Percentiles rank a stretch among this genome's conserved stretches.
Evolutionary conservation across 2,329 filamentous ascomycete species (phyloP).

Genomic region (Fusarium sp.): DNA sequence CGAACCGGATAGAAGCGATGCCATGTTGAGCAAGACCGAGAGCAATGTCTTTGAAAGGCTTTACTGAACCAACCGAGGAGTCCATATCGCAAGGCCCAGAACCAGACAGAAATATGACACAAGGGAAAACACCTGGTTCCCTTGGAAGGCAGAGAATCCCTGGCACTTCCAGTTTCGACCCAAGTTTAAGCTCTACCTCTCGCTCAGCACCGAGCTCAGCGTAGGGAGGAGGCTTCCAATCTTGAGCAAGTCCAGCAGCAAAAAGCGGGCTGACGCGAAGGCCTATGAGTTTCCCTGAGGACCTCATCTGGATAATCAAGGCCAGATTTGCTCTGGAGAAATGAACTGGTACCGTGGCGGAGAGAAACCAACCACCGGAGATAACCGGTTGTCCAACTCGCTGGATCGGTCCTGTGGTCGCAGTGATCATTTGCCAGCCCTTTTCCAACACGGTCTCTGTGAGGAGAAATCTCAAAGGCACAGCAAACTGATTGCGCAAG

Average conservation of each 20-base stretch:
- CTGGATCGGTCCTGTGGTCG: not conserved
- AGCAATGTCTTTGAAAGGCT: constrained; percentile 7
- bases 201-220: not conserved
- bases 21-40: not conserved
- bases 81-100: constrained; percentile 10
- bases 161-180: not conserved
- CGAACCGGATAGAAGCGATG: constrained; percentile 4
- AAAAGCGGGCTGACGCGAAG: not conserved
- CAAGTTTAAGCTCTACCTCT: not conserved
- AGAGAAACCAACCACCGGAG: not conserved
- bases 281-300: not conserved
- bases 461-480: not conserved
- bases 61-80: not conserved
- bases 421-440: not conserved
- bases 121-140: not conserved
- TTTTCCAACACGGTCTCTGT: not conserved
- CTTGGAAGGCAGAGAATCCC: not conserved
- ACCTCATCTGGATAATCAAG: not conserved
- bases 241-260: not conserved
- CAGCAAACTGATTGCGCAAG: not conserved
- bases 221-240: not conserved
- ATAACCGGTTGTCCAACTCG: not conserved
- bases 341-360: constrained; percentile 1
- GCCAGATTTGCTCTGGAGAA: constrained; percentile 3
- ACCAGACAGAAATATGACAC: constrained; percentile 7